phyloP scores from a whole-genome alignment of 192 early-diverging fungal genomes.

The Coemansia umbellata region DNA sequence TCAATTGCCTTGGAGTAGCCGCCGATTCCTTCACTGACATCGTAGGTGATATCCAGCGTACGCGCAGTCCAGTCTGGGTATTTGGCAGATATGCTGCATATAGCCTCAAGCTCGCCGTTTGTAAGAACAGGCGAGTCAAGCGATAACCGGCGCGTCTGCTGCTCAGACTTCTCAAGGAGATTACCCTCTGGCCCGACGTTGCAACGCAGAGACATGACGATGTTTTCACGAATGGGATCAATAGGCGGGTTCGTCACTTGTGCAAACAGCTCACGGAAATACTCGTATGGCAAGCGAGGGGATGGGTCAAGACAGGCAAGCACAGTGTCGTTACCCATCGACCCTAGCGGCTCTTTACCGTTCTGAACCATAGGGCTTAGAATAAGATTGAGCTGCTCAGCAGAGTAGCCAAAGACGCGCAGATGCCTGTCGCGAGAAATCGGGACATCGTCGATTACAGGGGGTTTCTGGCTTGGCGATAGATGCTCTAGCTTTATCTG shows the following conservation, averaged over 20 bases:
- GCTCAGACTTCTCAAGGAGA: constrained; percentile 76
- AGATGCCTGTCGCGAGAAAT: constrained; percentile 77
- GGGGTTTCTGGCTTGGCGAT: constrained; percentile 22
- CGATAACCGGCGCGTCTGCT: constrained; percentile 73
- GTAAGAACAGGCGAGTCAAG: constrained; percentile 88
- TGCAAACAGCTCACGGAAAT: constrained; percentile 96
- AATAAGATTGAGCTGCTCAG: constrained; percentile 89
- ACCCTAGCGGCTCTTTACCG: constrained; percentile 96
- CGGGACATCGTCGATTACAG: constrained; percentile 57
- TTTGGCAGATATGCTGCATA: constrained; percentile 65
- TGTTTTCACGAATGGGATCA: constrained; percentile 97
- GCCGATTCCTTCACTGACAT: constrained; percentile 63
- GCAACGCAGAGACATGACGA: constrained; percentile 96
- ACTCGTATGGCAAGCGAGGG: constrained; percentile 91
- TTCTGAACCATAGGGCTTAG: constrained; percentile 84
- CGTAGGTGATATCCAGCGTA: constrained; percentile 84
- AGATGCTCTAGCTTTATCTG: constrained; percentile 71
- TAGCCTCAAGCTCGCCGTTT: constrained; percentile 72
- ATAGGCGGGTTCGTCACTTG: constrained; percentile 99
- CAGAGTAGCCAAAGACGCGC: constrained; percentile 82
- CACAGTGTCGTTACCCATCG: constrained; percentile 97
- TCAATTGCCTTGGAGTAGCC: constrained; percentile 82
- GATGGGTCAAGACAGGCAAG: constrained; percentile 87
- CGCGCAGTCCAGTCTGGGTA: constrained; percentile 65
- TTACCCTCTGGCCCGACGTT: constrained; percentile 95